phyloP scores from a whole-genome alignment of 2,329 filamentous ascomycete genomes.

The Beauveria caledonica region DNA sequence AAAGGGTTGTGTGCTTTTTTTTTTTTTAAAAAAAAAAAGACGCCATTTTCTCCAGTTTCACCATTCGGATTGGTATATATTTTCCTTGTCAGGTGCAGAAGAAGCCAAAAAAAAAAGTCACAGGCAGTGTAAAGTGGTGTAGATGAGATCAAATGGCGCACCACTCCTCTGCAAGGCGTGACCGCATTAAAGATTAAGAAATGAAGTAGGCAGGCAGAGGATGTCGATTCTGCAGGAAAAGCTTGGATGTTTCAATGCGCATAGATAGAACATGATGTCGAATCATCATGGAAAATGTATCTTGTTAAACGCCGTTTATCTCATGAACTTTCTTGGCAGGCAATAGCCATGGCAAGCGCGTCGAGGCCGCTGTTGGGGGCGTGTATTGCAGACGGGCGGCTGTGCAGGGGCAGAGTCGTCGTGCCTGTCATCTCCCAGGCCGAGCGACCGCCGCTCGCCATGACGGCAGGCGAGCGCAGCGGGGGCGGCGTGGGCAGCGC shows the following conservation, averaged over 20 bases:
- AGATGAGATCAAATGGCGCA: background rate
- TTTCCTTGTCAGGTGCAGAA: background rate
- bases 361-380: conserved; percentile 47
- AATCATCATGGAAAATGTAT: background rate
- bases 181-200: conserved; percentile 6
- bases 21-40: no score
- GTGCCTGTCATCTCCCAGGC: conserved; percentile 41
- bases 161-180: background rate
- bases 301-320: background rate
- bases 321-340: conserved; percentile 36
- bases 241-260: background rate
- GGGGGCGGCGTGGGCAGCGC: conserved; percentile 24
- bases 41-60: background rate
- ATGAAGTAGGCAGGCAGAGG: background rate
- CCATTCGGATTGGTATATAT: conserved; percentile 2
- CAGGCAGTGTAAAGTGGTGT: background rate
- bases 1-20: background rate
- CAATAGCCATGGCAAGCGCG: conserved; percentile 45
- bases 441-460: conserved; percentile 9
- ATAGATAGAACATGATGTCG: background rate
- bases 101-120: background rate
- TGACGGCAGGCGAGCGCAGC: conserved; percentile 28
- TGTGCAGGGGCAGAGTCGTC: conserved; percentile 33
- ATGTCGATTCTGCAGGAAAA: conserved; percentile 2
- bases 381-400: conserved; percentile 33